These are phyloP conservation scores for Penicillium lividum DNA, from an alignment of 495 filamentous ascomycete species.

Conservation along the genomic window DNA sequence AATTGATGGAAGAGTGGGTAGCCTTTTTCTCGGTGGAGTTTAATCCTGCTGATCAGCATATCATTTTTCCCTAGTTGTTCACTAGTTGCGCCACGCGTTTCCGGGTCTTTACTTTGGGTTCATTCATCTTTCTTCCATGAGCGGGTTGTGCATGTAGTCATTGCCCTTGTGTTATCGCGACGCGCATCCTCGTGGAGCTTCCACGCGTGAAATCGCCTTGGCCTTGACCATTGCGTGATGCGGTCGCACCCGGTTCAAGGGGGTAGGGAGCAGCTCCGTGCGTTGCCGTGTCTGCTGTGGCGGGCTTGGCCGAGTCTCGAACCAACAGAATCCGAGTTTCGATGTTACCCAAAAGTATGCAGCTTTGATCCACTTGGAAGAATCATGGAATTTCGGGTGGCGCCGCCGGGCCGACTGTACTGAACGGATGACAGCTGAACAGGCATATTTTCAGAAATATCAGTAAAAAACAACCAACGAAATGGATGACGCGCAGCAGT, in stretches of 20 bases:
- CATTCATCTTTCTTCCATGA: background rate
- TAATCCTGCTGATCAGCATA: background rate
- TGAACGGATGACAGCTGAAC: background rate
- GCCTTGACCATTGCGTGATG: background rate
- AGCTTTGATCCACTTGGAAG: background rate
- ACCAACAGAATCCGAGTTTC: background rate
- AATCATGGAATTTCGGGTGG: constrained; percentile 2
- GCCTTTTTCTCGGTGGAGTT: background rate
- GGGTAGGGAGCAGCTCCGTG: background rate
- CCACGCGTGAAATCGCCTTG: background rate
- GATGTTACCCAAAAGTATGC: background rate
- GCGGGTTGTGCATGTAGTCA: background rate
- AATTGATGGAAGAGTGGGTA: background rate
- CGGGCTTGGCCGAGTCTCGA: constrained; percentile 6
- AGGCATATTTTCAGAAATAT: background rate
- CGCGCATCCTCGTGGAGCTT: background rate
- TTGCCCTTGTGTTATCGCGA: background rate
- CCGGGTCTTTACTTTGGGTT: background rate
- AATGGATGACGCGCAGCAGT: too few species aligned
- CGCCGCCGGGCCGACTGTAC: constrained; percentile 2
- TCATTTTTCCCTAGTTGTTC: background rate
- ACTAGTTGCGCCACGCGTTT: background rate
- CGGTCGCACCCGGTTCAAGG: background rate
- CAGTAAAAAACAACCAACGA: background rate
- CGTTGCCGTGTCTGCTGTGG: background rate